phyloP scores from a whole-genome alignment of 345 rosid genomes.

The Citropsis articulata region DNA sequence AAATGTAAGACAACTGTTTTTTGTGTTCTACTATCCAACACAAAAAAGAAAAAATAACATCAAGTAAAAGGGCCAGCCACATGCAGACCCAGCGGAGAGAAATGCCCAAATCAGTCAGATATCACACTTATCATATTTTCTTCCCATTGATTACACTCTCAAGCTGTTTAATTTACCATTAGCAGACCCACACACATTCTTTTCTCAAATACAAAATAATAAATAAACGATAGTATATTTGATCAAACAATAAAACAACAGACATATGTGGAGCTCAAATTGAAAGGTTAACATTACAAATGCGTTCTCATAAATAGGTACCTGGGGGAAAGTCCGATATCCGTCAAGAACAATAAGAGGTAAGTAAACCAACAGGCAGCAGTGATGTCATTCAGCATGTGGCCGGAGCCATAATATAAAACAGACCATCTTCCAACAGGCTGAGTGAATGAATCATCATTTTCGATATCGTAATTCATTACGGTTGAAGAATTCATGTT shows the following conservation, averaged over 20 bases:
- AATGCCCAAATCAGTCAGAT: neutral
- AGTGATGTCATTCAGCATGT: constrained; percentile 96
- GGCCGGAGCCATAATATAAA: constrained; percentile 82
- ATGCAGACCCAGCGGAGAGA: neutral
- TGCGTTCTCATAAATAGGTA: constrained; percentile 11
- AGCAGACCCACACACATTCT: neutral
- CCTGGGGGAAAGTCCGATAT: constrained; percentile 89
- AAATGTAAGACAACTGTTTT: neutral
- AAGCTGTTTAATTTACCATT: neutral
- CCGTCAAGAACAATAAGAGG: constrained; percentile 77
- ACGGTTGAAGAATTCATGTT: constrained; percentile 4
- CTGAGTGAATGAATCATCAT: constrained; percentile 38
- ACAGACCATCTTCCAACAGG: constrained; percentile 77
- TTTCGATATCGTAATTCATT: constrained; percentile 39
- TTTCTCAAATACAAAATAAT: neutral
- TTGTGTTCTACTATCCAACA: neutral
- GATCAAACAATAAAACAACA: neutral
- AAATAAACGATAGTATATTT: neutral
- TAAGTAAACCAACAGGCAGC: constrained; percentile 98
- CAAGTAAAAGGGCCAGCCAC: neutral
- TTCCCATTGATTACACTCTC: neutral
- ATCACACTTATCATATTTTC: neutral
- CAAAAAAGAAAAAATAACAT: neutral
- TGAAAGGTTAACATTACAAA: neutral
- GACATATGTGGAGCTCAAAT: neutral